A percentile compares a stretch with the other conserved stretches of the same genome.
phyloP scores from a whole-genome alignment of 163 green algal genomes.

The Coccomyxa subellipsoidea region DNA sequence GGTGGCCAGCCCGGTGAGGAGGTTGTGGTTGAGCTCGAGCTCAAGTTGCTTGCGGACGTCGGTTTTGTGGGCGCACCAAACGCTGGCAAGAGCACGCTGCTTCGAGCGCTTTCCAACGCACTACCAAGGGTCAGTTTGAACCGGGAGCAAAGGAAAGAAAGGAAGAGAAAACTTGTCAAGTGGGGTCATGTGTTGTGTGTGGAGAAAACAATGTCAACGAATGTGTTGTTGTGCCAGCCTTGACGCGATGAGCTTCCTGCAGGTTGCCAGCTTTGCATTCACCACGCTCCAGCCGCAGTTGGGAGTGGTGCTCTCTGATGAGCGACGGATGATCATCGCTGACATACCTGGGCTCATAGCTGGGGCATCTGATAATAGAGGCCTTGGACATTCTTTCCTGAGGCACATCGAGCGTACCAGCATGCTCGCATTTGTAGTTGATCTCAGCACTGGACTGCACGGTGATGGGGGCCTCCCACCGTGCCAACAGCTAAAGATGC shows the following conservation, averaged over 20 bases:
- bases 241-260: background rate
- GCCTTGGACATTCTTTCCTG: slow-evolving; percentile 80
- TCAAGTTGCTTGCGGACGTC: slow-evolving; percentile 75
- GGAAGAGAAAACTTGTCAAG: background rate
- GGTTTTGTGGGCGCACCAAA: slow-evolving; percentile 88
- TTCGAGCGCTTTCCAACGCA: slow-evolving; percentile 63
- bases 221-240: too few relatives aligned
- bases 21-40: slow-evolving; percentile 53
- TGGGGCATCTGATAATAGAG: slow-evolving; percentile 47
- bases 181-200: too few relatives aligned
- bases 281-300: slow-evolving; percentile 88
- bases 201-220: too few relatives aligned
- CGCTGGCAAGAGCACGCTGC: slow-evolving; percentile 84
- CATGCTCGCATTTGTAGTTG: slow-evolving; percentile 68
- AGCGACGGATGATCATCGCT: slow-evolving; percentile 36
- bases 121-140: slow-evolving; percentile 52
- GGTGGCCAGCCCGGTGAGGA: slow-evolving; percentile 36
- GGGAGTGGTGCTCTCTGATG: slow-evolving; percentile 26
- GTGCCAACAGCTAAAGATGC: slow-evolving; percentile 35
- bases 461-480: background rate
- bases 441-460: slow-evolving; percentile 33
- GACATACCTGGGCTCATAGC: slow-evolving; percentile 67
- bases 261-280: slow-evolving; percentile 83
- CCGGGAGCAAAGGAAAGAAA: background rate
- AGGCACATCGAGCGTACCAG: slow-evolving; percentile 74